phyloP scores from a whole-genome alignment of 306 rosid genomes.

The Citrullus mucosospermus region DNA sequence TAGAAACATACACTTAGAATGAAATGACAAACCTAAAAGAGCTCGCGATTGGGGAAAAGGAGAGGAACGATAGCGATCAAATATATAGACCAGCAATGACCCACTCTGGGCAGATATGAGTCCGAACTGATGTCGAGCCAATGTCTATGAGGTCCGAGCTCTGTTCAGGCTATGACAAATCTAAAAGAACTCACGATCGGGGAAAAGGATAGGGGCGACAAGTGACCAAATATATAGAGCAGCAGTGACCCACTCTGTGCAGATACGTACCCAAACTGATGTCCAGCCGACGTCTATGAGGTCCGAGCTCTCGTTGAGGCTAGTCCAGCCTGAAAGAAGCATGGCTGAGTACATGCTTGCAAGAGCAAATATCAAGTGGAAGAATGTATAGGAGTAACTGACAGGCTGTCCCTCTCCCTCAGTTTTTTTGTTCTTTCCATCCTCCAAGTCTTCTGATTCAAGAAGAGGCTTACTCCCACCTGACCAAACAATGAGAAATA shows the following conservation, averaged over 20 bases:
- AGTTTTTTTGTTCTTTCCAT: slow-evolving; percentile 41
- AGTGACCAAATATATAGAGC: slow-evolving; percentile 71
- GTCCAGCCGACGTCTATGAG: slow-evolving; percentile 95
- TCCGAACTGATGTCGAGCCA: slow-evolving; percentile 98
- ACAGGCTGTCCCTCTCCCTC: slow-evolving; percentile 63
- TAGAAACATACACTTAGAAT: neutral
- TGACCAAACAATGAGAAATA: slow-evolving; percentile 7
- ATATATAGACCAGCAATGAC: slow-evolving; percentile 60
- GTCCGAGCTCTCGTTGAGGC: slow-evolving; percentile 57
- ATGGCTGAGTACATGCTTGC: slow-evolving; percentile 96
- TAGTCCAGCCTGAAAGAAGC: slow-evolving; percentile 97
- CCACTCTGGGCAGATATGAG: slow-evolving; percentile 82
- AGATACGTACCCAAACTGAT: slow-evolving; percentile 87
- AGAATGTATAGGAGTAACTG: slow-evolving; percentile 79
- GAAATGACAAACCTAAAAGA: slow-evolving; percentile 24
- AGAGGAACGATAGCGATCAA: slow-evolving; percentile 81
- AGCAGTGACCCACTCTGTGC: slow-evolving; percentile 85
- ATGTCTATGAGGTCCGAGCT: slow-evolving; percentile 78
- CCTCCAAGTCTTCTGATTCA: slow-evolving; percentile 52
- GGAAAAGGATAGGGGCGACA: slow-evolving; percentile 52
- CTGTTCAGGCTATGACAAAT: slow-evolving; percentile 26
- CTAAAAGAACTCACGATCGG: slow-evolving; percentile 71
- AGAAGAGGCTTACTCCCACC: slow-evolving; percentile 63
- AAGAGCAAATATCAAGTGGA: slow-evolving; percentile 86
- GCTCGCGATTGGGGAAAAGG: slow-evolving; percentile 61